These are phyloP conservation scores for Parietaria judaica DNA, from an alignment of 306 rosid genomes.

Conservation along the genomic window DNA sequence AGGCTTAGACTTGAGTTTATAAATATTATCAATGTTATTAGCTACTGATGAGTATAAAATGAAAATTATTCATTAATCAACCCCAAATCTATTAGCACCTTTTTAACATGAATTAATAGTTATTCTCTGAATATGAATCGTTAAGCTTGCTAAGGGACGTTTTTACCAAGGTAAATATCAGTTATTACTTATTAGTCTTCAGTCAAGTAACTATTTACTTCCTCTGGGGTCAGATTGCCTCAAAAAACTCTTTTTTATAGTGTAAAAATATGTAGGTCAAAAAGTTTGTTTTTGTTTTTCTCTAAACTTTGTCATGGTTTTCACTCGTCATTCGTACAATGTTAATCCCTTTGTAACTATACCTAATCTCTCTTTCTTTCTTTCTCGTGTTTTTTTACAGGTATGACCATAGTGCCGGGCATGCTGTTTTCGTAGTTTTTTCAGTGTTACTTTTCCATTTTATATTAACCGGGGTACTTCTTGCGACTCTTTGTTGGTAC, in stretches of 20 bases:
- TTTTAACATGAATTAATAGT: too few species aligned
- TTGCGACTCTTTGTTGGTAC: constrained; percentile 96
- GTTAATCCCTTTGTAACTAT: background rate
- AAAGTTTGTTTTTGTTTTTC: background rate
- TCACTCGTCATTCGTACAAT: background rate
- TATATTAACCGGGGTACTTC: constrained; percentile 58
- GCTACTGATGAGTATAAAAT: too few species aligned
- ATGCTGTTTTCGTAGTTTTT: constrained; percentile 76
- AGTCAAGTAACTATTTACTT: background rate
- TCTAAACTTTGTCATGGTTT: background rate
- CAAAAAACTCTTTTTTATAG: background rate
- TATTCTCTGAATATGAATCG: too few species aligned
- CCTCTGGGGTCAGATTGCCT: background rate
- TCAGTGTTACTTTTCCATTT: constrained; percentile 84
- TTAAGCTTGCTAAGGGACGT: too few species aligned
- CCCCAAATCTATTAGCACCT: too few species aligned
- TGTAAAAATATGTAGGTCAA: background rate
- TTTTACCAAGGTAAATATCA: too few species aligned
- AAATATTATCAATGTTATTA: too few species aligned
- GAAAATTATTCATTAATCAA: too few species aligned
- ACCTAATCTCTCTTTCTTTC: constrained; percentile 9
- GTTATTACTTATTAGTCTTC: background rate
- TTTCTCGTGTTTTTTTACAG: constrained; percentile 39
- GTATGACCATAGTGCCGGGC: constrained; percentile 85
- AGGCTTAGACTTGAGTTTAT: too few species aligned